Evolutionary conservation across 305 asterid genomes (phyloP), one percentile per base, ranked within the genome.

Genomic region (Fraxinus ornus): DNA sequence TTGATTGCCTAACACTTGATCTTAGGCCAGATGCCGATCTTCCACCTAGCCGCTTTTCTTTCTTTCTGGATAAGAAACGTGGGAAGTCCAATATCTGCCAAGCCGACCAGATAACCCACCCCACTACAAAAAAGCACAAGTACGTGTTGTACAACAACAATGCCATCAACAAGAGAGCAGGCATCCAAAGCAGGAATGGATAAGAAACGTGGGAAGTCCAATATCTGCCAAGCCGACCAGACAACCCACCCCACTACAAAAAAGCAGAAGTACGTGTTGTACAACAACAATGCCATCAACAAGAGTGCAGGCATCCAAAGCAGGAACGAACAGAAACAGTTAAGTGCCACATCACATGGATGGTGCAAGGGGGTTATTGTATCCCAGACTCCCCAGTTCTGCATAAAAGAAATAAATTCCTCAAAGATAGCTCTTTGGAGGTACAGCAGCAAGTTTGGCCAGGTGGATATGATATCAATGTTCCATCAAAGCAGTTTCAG

Each of bases 401-500:
- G 57, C 32, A 79, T 39, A 35, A 78, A 78, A 78, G 79, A n/a
- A 75, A 75, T 47, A 78, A 81, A 73, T 55, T 82, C 85, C 60
- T 68, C 78, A 77, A 32, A 75, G 37, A 82, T 70, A 60, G 24
- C 60, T 78, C 52, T 83, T 41, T 79, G 87, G 85, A 86, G 82
- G 82, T 75, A 76, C 76, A 76, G 78, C 78, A 28, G 79, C 84
- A 83, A 86, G 71, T 33, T 70, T 73, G 21, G 78, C 60, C 60
- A 8, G 78, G 52, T 26, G 76, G 47, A 72, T 85, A 68, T 57
- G 52, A 35, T 78, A 62, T 89, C 88, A 86, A 78, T 84, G 88
- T 72, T 90, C 90, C 92, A 90, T 90, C 85, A 88, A 85, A 75
- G 92, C 92, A 55, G 89, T 84, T 86, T 88, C 91, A 44, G 88